phyloP scores from a whole-genome alignment of 2,329 filamentous ascomycete genomes.

The Phoma sp. region DNA sequence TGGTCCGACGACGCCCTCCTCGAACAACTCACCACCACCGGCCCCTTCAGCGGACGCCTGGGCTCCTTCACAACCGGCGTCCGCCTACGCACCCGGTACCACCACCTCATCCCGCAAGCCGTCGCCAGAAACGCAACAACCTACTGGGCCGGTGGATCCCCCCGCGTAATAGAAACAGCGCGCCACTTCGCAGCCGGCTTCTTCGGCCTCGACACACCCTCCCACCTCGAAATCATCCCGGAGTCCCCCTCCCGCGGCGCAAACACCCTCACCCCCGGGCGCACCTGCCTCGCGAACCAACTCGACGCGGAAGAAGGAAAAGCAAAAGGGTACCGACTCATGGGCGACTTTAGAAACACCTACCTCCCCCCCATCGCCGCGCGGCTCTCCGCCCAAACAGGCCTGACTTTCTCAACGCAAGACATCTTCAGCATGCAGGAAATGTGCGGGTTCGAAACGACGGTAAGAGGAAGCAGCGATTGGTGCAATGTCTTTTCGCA shows the following conservation, averaged over 20 bases:
- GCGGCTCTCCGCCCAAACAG: conserved; percentile 54
- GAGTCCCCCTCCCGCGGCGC: conserved; percentile 64
- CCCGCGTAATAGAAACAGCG: conserved; percentile 64
- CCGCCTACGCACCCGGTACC: conserved; percentile 62
- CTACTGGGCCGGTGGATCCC: conserved; percentile 64
- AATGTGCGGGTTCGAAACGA: conserved; percentile 67
- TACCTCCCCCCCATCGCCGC: conserved; percentile 58
- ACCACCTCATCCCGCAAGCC: conserved; percentile 51
- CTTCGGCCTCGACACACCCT: conserved; percentile 60
- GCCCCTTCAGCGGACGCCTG: conserved; percentile 64
- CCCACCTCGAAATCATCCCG: conserved; percentile 59
- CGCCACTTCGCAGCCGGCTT: conserved; percentile 62
- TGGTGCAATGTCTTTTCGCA: conserved; percentile 66
- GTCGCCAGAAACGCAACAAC: conserved; percentile 14
- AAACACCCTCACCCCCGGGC: conserved; percentile 65
- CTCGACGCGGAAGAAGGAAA: conserved; percentile 54
- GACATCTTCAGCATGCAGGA: conserved; percentile 68
- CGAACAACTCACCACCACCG: conserved; percentile 63
- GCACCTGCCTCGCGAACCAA: conserved; percentile 53
- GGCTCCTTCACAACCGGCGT: conserved; percentile 63
- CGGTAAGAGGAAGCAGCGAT: conserved; percentile 60
- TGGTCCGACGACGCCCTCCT: conserved; percentile 55
- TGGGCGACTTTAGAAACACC: conserved; percentile 55
- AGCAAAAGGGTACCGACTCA: conserved; percentile 58
- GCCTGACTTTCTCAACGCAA: conserved; percentile 52